Evolutionary conservation across 106 monocot species (phyloP).

Genomic region (Acorus calamus): DNA sequence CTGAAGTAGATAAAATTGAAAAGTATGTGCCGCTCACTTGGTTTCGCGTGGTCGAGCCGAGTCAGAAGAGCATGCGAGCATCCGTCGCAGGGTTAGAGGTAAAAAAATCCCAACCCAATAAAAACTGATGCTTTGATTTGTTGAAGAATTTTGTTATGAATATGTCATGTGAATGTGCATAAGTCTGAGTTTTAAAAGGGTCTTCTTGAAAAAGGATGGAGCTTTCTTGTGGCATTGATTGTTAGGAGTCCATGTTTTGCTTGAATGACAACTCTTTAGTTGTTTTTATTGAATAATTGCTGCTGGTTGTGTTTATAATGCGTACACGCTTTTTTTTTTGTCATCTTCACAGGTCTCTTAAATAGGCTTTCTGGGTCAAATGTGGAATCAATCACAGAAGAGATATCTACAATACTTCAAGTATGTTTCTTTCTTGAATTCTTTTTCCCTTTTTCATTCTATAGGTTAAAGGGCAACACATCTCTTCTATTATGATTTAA

Average conservation of each 20-base stretch:
- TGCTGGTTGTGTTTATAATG: not conserved
- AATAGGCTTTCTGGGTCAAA: constrained; percentile 70
- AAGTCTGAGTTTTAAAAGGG: too few species aligned
- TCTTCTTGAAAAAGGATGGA: too few species aligned
- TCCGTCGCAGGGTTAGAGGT: constrained; percentile 79
- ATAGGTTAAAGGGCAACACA: not conserved
- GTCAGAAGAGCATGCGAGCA: constrained; percentile 58
- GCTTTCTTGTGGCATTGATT: not conserved
- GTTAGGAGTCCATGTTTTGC: not conserved
- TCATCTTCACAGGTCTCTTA: constrained; percentile 37
- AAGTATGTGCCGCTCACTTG: constrained; percentile 64
- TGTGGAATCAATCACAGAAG: constrained; percentile 66
- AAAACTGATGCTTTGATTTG: too few species aligned
- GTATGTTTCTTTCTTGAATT: constrained; percentile 16
- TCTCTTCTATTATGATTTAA: too few species aligned
- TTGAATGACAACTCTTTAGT: not conserved
- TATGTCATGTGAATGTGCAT: too few species aligned
- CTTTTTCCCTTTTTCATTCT: constrained; percentile 1
- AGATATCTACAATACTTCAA: constrained; percentile 60
- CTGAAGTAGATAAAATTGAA: constrained; percentile 2
- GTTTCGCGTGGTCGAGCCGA: constrained; percentile 28
- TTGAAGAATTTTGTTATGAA: too few species aligned
- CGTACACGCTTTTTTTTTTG: not conserved
- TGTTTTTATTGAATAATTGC: not conserved
- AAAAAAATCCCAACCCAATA: not conserved